These are phyloP conservation scores for Trametes maxima DNA, from an alignment of 768 basidiomycete genomes.

Conservation along the genomic window DNA sequence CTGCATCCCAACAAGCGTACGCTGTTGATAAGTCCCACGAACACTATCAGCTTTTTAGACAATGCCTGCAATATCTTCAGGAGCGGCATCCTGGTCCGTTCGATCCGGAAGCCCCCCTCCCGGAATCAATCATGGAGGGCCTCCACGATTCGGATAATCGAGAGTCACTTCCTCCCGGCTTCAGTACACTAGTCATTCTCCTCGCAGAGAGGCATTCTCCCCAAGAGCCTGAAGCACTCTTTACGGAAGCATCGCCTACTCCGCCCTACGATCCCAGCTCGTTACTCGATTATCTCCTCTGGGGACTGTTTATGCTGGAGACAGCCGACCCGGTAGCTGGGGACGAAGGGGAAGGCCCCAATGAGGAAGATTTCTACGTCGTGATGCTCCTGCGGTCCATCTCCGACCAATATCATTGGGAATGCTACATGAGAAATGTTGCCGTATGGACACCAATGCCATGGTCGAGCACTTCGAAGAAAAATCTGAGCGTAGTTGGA, in stretches of 20 bases:
- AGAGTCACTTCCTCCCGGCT: background rate
- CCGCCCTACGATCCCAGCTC: background rate
- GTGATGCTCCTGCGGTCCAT: slow-evolving; percentile 5
- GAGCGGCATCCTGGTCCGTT: background rate
- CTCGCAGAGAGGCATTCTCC: background rate
- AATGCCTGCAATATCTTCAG: background rate
- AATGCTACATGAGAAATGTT: background rate
- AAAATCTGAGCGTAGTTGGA: background rate
- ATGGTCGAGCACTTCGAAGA: background rate
- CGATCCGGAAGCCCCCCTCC: background rate
- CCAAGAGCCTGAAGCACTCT: background rate
- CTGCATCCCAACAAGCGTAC: too few relatives aligned
- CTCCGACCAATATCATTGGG: background rate
- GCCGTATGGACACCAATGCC: slow-evolving; percentile 10
- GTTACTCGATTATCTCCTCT: background rate
- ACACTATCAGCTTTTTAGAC: background rate
- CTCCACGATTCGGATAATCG: background rate
- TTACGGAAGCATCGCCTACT: background rate
- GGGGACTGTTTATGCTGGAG: background rate
- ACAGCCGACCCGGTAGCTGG: background rate
- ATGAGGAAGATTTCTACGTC: background rate
- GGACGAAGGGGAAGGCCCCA: background rate
- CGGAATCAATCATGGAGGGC: too few relatives aligned
- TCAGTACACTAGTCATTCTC: background rate
- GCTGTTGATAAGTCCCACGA: too few relatives aligned